These are phyloP conservation scores for Calonectria pauciramosa DNA, from an alignment of 2,329 filamentous ascomycete species.

Conservation along the genomic window DNA sequence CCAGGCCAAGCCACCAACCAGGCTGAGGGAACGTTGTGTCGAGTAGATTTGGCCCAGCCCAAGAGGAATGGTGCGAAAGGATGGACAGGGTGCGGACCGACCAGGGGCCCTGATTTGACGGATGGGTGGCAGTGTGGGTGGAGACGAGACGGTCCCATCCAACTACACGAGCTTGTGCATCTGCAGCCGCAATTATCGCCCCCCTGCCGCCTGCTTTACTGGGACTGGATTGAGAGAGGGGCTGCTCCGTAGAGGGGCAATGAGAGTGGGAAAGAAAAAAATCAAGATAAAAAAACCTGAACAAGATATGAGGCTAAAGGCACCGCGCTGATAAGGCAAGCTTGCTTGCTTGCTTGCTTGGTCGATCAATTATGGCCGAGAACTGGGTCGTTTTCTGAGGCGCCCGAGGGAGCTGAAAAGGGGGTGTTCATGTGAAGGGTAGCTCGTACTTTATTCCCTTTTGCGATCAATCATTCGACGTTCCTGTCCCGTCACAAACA, in stretches of 20 bases:
- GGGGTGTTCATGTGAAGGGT: neutral
- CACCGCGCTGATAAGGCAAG: neutral
- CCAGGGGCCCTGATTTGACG: conserved; percentile 9
- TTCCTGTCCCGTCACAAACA: neutral
- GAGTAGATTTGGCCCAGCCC: conserved; percentile 35
- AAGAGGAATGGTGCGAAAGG: conserved; percentile 21
- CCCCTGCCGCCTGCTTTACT: neutral
- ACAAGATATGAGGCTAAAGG: neutral
- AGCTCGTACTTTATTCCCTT: neutral
- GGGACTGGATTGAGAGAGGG: neutral
- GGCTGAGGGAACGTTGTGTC: conserved; percentile 31
- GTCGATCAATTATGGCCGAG: neutral
- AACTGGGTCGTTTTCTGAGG: neutral
- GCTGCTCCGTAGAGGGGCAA: neutral
- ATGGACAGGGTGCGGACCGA: neutral
- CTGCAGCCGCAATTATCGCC: conserved; percentile 1
- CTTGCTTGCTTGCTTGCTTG: neutral
- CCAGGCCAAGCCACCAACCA: conserved; percentile 23
- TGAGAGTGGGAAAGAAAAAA: neutral
- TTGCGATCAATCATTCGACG: conserved; percentile 5
- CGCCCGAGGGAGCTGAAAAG: neutral
- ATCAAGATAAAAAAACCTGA: neutral
- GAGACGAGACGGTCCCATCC: neutral
- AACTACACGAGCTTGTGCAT: neutral
- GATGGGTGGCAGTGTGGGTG: conserved; percentile 4